Evolutionary conservation across 75 land plant species (phyloP).

Genomic region (Sequoiadendron giganteum): DNA sequence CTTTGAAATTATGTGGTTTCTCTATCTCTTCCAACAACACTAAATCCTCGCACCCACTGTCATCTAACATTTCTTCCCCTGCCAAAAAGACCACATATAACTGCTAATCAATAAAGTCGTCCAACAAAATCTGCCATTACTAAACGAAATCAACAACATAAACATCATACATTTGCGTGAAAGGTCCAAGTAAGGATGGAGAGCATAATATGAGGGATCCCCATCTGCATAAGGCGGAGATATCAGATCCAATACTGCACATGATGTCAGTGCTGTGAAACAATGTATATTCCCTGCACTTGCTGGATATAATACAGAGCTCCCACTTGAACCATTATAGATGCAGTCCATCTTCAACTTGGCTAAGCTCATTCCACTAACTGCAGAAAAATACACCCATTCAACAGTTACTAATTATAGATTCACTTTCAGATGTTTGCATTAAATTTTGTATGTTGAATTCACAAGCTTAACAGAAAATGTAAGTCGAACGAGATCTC

Average conservation of each 20-base stretch:
- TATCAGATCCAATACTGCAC: constrained; percentile 64
- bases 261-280: constrained; percentile 62
- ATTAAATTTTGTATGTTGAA: no score
- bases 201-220: neutral
- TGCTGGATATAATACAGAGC: constrained; percentile 49
- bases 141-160: neutral
- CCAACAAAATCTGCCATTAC: neutral
- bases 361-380: constrained; percentile 19
- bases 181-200: neutral
- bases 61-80: no score
- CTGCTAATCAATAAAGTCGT: neutral
- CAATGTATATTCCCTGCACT: constrained; percentile 70
- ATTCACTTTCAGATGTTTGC: no score
- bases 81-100: neutral
- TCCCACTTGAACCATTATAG: constrained; percentile 28
- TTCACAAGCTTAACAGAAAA: no score
- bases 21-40: constrained; percentile 7
- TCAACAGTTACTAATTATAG: no score
- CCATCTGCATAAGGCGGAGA: constrained; percentile 56
- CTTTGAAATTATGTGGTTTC: neutral
- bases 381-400: neutral
- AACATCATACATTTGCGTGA: no score
- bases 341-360: constrained; percentile 33
- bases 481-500: neutral
- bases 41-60: no score